A percentile compares a stretch with the other conserved stretches of the same genome.
These are phyloP conservation scores for Solanum chaucha DNA, from an alignment of 257 asterid genomes.

Conservation along the genomic window DNA sequence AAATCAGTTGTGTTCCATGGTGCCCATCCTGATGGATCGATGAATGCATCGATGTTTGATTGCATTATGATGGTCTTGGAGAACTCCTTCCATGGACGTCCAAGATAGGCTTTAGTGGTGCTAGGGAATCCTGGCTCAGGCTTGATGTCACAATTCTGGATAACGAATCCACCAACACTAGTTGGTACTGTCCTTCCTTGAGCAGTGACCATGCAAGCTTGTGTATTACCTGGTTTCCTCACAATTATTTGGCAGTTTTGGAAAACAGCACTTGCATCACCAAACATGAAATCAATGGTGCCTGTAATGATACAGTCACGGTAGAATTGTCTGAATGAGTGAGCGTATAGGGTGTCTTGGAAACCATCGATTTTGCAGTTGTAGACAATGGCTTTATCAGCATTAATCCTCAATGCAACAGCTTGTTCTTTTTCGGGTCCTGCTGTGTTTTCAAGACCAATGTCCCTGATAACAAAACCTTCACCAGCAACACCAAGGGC, in stretches of 20 bases:
- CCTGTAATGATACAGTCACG: conserved; percentile 61
- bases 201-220: conserved; percentile 76
- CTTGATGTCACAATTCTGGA: conserved; percentile 38
- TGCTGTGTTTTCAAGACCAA: conserved; percentile 67
- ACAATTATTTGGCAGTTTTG: conserved; percentile 30
- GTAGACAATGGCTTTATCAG: conserved; percentile 34
- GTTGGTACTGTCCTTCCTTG: conserved; percentile 58
- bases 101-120: conserved; percentile 19
- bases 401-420: conserved; percentile 17
- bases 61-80: conserved; percentile 44
- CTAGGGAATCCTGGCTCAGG: conserved; percentile 32
- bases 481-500: not conserved
- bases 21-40: conserved; percentile 37
- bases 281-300: conserved; percentile 73
- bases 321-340: conserved; percentile 60
- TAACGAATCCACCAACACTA: conserved; percentile 22
- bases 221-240: conserved; percentile 55
- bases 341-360: conserved; percentile 77
- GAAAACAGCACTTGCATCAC: conserved; percentile 51
- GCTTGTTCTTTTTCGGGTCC: conserved; percentile 60
- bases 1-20: conserved; percentile 33
- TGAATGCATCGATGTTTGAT: conserved; percentile 14
- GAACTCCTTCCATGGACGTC: conserved; percentile 48
- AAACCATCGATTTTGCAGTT: conserved; percentile 60
- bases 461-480: conserved; percentile 53